phyloP scores from a whole-genome alignment of 208 protist species.

The Lotmaria passim region DNA sequence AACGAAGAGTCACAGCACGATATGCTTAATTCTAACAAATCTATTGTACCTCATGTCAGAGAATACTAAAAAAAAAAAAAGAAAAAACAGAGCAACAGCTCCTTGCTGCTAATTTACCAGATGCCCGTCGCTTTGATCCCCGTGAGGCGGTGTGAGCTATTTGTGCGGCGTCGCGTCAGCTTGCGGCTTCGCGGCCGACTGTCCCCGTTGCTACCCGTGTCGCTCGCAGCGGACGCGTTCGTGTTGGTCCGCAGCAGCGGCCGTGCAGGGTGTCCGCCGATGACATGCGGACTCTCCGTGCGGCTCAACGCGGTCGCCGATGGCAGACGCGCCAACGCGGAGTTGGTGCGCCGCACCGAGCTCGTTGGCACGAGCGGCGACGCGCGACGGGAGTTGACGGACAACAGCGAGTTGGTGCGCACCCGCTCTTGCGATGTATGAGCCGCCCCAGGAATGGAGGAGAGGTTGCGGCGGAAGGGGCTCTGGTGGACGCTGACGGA shows the following conservation, averaged over 20 bases:
- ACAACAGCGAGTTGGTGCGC: conserved; percentile 20
- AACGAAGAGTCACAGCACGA: background rate
- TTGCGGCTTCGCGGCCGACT: conserved; percentile 12
- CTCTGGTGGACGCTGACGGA: conserved; percentile 24
- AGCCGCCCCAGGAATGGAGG: background rate
- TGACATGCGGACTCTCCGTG: conserved; percentile 44
- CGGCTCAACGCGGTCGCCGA: conserved; percentile 40
- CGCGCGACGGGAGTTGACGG: conserved; percentile 39
- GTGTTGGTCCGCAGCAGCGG: conserved; percentile 31
- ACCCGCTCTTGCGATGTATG: conserved; percentile 10
- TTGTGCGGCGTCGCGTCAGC: conserved; percentile 29
- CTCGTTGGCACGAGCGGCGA: conserved; percentile 22
- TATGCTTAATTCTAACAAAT: background rate
- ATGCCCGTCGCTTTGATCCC: conserved; percentile 42
- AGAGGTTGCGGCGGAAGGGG: conserved; percentile 22
- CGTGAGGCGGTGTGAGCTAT: conserved; percentile 38
- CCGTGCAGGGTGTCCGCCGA: conserved; percentile 18
- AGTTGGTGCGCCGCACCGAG: conserved; percentile 1
- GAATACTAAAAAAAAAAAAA: background rate
- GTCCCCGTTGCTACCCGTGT: conserved; percentile 32
- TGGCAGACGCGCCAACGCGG: conserved; percentile 21
- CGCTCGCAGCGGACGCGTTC: conserved; percentile 18
- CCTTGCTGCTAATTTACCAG: too few relatives aligned
- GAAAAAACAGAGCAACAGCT: too few relatives aligned
- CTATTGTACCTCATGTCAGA: background rate